Evolutionary conservation across 1,284 basidiomycete species (phyloP).

Genomic region (Ustilago nuda): DNA sequence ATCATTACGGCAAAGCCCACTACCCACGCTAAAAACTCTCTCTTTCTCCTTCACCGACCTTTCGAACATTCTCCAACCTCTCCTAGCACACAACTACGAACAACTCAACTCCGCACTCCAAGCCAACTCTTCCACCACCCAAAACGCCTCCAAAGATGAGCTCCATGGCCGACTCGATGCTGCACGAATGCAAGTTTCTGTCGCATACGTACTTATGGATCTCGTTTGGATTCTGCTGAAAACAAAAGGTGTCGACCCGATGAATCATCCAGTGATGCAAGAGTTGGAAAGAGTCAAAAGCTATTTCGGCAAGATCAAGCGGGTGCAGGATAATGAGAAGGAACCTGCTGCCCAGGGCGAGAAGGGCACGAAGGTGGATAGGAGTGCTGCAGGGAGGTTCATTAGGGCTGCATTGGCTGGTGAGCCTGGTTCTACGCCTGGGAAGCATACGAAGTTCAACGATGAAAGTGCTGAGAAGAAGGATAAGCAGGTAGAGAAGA

Average conservation of each 20-base stretch:
- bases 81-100: conserved; percentile 36
- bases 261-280: conserved; percentile 51
- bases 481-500: conserved; percentile 17
- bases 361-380: conserved; percentile 31
- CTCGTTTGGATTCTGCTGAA: conserved; percentile 62
- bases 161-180: conserved; percentile 54
- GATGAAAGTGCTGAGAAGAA: conserved; percentile 20
- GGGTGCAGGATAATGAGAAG: conserved; percentile 38
- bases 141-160: conserved; percentile 23
- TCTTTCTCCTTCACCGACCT: conserved; percentile 35
- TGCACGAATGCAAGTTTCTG: conserved; percentile 51
- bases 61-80: conserved; percentile 21
- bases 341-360: conserved; percentile 12
- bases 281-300: conserved; percentile 59
- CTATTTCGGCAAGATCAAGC: conserved; percentile 59
- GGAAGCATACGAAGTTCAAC: conserved; percentile 48
- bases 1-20: conserved; percentile 35
- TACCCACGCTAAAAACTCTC: conserved; percentile 37
- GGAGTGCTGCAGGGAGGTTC: conserved; percentile 48
- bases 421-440: conserved; percentile 6
- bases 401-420: conserved; percentile 47
- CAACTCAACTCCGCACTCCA: conserved; percentile 33
- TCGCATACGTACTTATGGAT: conserved; percentile 58
- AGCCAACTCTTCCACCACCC: conserved; percentile 13
- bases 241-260: conserved; percentile 52